Base-by-base conservation (phyloP, 2,329 filamentous ascomycete species). In the Colletotrichum cereale region DNA sequence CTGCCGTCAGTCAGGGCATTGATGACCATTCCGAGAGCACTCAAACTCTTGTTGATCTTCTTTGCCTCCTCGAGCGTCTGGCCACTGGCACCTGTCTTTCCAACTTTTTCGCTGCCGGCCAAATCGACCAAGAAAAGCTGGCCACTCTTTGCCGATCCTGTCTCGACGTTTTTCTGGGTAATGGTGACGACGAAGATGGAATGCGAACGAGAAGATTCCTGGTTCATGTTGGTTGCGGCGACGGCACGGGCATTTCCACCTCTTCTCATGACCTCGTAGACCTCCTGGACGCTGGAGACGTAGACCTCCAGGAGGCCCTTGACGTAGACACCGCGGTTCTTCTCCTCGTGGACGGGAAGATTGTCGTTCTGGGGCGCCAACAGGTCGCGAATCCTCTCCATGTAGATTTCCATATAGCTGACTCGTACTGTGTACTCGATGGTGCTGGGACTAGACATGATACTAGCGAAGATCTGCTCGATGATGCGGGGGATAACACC, bases 21-120 rank as follows among this genome's bases (percentile, higher is more conserved):
- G 87, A 99, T 99, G 84, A 98, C 96, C 95, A 98, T 98, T 78
- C 96, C 96, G 72, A 99, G 88, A 66, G 96, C 95, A 84, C 95
- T 98, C 86, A 99, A 89, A 87, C 95, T 98, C 88, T 98, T 98
- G 89, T 99, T 99, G 88, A 99, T 99, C 88, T 99, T 99, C 88
- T 98, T 98, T 73, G 96, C 96, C 82, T 99, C 96, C 82, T 98
- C 96, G 53, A 99, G 87, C 5, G 96, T 98, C 83, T 98, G 96
- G 68, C 96, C 96, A 80, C 94, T 98, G 73, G 96, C 96, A 76
- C 96, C 96, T 38, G 96, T 99, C 88, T 99, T 98, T 80, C 96
- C 96, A 62, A 98, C 95, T 86, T 98, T 98, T 85, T 99, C 96
- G 79, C 94, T 97, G 87, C 96, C 96, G 64, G 96, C 96, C 86